Base-by-base conservation (phyloP, 2,329 filamentous ascomycete species). In the Chrysosporium queenslandicum region DNA sequence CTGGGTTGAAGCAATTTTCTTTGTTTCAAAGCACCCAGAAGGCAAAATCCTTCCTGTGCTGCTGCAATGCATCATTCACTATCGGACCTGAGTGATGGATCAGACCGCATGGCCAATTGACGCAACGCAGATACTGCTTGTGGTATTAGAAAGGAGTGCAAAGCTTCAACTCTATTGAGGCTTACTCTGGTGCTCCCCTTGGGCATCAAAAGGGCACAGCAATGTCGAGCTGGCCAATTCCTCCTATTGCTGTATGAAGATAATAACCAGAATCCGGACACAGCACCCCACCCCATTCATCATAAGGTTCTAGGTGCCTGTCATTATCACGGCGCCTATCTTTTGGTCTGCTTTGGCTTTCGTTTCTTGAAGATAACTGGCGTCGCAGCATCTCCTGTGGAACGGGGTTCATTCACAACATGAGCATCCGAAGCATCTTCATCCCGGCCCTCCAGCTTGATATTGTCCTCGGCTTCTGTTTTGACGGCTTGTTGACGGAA, bases 301-400 rank as follows among this genome's bases (percentile, higher is more conserved):
- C 16, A 29, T 27, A 25, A 18, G 18, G 27, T 27, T 9, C 27
- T 16, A 23, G 20, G 20, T 11, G 18, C 34, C 11, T 45, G 25
- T 37, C 2, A 9, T n/a, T 9, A 39, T 6, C 20, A 49, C 9
- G 14, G 14, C 16, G 16, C 2, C n/a, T 61, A 71, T 62, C 67
- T 68, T 59, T 66, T 69, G 59, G 66, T 65, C 46, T 64, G 59
- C 60, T 74, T 75, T 2, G 70, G 65, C 57, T 73, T 75, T 56
- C 73, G 71, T 57, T 74, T 75, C 58, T 74, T 75, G 64, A 75
- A 75, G 20, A 74, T 59, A 37, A 73, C 64, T 2, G 65, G 67
- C 3, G 63, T 52, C 9, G 43, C 29, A 16, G 42, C 23, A 23
- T 52, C 42, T 12, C 59, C 3, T 20, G 29, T 14, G 29, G 30